Base-by-base conservation (phyloP, 2,329 filamentous ascomycete genomes). In the Orbilia brochopaga region DNA sequence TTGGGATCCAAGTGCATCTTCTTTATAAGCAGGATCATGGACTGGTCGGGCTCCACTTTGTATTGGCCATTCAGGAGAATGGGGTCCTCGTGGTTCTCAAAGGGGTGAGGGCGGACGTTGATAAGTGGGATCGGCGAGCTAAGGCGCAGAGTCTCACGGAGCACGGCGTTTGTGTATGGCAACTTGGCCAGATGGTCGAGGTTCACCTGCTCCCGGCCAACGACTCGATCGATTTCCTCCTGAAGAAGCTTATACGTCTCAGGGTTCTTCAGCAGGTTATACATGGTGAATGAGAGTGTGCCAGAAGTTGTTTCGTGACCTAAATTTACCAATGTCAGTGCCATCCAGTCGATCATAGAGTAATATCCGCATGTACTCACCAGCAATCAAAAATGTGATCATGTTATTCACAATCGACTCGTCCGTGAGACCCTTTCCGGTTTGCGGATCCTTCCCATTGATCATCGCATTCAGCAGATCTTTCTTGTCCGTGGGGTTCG, bases 391-490 rank as follows among this genome's bases (percentile, higher is more conserved):
- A 74, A 91, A 90, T 0, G 88, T 91, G 67, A 89, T 87, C 79
- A 91, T 85, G 74, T 91, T 90, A 77, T 88, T 83, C 15, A 85
- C 83, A 73, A 91, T 88, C 54, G 82, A 85, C 2, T 84, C 81
- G 69, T 90, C 86, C 0, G 81, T 83, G 74, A 91, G 80, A n/a
- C 83, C 83, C 75, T 87, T 81, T 11, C 88, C 87, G 2, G 88
- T 90, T 78, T 86, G 84, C 0, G 86, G 83, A 76, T 92, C 89
- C 10, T 82, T 83, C 0, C 87, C 87, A 5, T 86, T 81, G 50
- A 92, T 80, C 87, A 92, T 89, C 32, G 87, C 85, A 70, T 85
- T 85, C 10, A 92, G 79, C 4, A 92, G 80, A 78, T 92, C 90
- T 63, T 87, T 88, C 74, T 85, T 84, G 3, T 83, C 81, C 1